Evolutionary conservation across 2,329 filamentous ascomycete genomes (phyloP), one percentile per base, ranked within the genome.

Genomic region (Trichoderma arundinaceum): DNA sequence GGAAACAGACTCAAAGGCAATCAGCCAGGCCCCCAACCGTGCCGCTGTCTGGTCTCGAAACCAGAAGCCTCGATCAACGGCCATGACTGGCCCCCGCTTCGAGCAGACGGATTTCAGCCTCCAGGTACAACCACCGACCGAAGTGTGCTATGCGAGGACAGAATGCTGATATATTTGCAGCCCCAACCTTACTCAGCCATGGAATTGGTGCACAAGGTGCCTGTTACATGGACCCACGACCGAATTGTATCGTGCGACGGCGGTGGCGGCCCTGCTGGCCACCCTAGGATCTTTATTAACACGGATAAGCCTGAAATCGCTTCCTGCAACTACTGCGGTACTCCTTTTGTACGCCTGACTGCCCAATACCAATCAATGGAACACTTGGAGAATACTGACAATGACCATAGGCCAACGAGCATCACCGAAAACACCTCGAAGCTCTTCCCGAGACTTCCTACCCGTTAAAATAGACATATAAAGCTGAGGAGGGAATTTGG

Each of bases 241-340:
- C 87, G 89, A 68, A 80, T 91, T 56, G 94, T 96, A 59, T 88
- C 89, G 51, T 99, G 95, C 77, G 94, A 98, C 74, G 95, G 95
- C 66, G 95, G 94, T 66, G 94, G 94, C 71, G 95, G 94, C 52
- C 90, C 94, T 38, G 82, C 92, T 64, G 95, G 95, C 49, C 95
- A 99, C 79, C 95, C 95, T 57, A 87, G 88, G 75, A 90, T 99
- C 80, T 99, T 93, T 78, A 99, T 99, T 86, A 99, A 99, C 81
- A 90, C 91, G 71, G 95, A 99, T 81, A 98, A 97, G 85, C 92
- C 95, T 49, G 89, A 98, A 83, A 97, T 99, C 74, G 87, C 88
- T 79, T 83, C 84, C 77, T 99, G 95, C 84, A 90, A 86, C 75
- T 99, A 99, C 83, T 99, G 95, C 77, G 95, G 95, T 61, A 78